Conservation (phyloP, 139 green algal species). For the Coccomyxa sp. region DNA sequence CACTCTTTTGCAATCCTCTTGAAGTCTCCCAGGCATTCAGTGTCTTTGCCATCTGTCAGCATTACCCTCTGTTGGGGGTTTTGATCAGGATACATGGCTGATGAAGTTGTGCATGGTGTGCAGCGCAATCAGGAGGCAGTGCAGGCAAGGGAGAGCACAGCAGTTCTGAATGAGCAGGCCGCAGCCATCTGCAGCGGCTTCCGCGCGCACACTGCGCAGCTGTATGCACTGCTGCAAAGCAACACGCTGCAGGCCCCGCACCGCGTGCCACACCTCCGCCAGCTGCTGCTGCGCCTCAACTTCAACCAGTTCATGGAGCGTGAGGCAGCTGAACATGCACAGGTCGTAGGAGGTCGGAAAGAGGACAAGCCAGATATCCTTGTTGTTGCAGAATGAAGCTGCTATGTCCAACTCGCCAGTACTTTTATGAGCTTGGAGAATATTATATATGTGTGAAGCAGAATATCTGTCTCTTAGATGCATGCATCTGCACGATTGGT, state of each 20-base stretch:
- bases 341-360: no score
- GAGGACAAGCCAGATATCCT: no score
- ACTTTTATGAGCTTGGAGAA: no score
- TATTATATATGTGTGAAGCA: no score
- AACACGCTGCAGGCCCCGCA: conserved; percentile 40
- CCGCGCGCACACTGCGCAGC: conserved; percentile 1
- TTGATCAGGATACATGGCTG: background rate
- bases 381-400: no score
- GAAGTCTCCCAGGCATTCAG: background rate
- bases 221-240: conserved; percentile 51
- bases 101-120: background rate
- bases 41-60: background rate
- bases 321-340: conserved; percentile 1
- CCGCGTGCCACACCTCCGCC: conserved; percentile 63
- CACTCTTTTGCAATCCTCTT: background rate
- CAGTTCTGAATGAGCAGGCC: background rate
- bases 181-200: conserved; percentile 3
- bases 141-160: background rate
- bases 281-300: conserved; percentile 77
- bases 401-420: no score
- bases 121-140: conserved; percentile 5
- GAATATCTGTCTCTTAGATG: no score
- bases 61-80: background rate
- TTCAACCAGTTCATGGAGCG: conserved; percentile 63
- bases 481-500: no score